Base-by-base conservation (phyloP, 78 protist genomes). In the Dictyostelium firmibasis region DNA sequence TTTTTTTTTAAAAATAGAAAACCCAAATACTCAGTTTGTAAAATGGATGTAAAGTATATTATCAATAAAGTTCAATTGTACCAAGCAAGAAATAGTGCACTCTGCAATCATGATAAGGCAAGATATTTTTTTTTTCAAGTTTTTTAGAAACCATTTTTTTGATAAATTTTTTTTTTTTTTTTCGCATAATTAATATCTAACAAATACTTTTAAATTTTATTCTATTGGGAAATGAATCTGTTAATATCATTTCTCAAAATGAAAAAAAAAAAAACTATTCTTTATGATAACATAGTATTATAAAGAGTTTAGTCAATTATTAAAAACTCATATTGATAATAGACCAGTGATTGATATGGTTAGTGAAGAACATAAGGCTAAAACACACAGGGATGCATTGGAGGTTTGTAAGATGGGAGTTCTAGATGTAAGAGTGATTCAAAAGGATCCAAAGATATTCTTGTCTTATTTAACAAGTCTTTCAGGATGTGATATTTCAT, bases 361-460 rank as follows among this genome's bases (percentile, higher is more conserved):
- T 23, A 36, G 81, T 1, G 64, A 60, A 23, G 79, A 36, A 2
- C 84, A 89, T 7, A 78, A 89, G 18, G 53, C 64, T 10, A 23
- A 36, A 18, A 81, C 87, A 16, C 60, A 89, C 36, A 64, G 60
- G 7, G 69, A 38, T 36, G 94, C 85, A 1, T 43, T 16, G 9
- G 82, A 60, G 20, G 36, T 89, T 27, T 25, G 38, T 10, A 64
- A 78, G 25, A 18, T 81, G 14, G 57, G 57, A 2, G 7, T 31
- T 20, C 20, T 89, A 5, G 23, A n/a, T 10, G 87, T 89, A 4
- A 29, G 74, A 33, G 38, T 33, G 0, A 36, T 89, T 10, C 69
- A 41, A 35, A 62, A 89, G 7, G 87, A 89, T 31, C 94, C 86
- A 35, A 64, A 81, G 57, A 43, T 62, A 18, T 44, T 89, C 16